These are phyloP conservation scores for Amauroascus verrucosus DNA, from an alignment of 2,329 filamentous ascomycete species.

Conservation along the genomic window DNA sequence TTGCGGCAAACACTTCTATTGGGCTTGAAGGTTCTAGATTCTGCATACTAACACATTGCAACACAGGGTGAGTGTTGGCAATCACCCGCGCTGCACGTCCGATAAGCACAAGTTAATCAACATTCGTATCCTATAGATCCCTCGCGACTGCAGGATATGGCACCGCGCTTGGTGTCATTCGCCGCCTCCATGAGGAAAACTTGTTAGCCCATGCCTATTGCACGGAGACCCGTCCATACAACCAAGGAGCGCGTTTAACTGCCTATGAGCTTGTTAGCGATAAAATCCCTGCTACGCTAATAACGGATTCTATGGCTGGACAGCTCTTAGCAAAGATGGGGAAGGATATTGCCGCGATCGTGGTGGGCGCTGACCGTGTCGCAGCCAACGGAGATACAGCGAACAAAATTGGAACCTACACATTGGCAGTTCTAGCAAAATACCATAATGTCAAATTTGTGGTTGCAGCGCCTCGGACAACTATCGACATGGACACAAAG, in stretches of 20 bases:
- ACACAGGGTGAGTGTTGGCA: constrained; percentile 64
- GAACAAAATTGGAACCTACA: constrained; percentile 96
- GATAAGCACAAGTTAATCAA: background rate
- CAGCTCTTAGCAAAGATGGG: constrained; percentile 56
- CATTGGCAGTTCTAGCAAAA: constrained; percentile 77
- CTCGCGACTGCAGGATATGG: constrained; percentile 96
- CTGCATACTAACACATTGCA: constrained; percentile 93
- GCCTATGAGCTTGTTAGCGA: constrained; percentile 96
- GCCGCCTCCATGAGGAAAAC: constrained; percentile 58
- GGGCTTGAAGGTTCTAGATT: constrained; percentile 47
- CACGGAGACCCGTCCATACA: constrained; percentile 94
- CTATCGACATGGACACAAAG: constrained; percentile 73
- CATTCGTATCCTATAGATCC: constrained; percentile 44
- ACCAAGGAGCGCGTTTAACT: constrained; percentile 89
- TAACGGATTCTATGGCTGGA: constrained; percentile 95
- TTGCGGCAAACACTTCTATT: constrained; percentile 48
- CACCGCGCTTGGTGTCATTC: constrained; percentile 87
- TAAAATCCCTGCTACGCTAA: constrained; percentile 75
- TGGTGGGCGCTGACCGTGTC: constrained; percentile 90
- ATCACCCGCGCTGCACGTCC: too few relatives aligned
- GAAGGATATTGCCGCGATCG: constrained; percentile 68
- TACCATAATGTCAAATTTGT: constrained; percentile 88
- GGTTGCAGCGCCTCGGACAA: constrained; percentile 88
- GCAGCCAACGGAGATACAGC: constrained; percentile 95
- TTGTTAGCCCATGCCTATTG: constrained; percentile 78